Evolutionary conservation across 2,329 filamentous ascomycete genomes (phyloP), one percentile per base, ranked within the genome.

Genomic region (Aaosphaeria pasadenensis): DNA sequence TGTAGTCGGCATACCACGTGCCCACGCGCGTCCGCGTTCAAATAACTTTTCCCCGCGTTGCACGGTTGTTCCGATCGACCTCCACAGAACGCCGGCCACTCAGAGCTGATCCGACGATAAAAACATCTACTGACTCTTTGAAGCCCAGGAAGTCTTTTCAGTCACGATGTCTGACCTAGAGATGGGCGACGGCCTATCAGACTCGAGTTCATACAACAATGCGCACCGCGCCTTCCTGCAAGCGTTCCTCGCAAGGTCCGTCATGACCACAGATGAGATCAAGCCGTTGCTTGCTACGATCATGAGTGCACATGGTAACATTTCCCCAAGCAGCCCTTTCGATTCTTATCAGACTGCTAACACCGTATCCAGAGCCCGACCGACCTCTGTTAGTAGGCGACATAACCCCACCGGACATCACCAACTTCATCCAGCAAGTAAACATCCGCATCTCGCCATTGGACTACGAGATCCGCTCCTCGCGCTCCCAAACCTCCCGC

Each of bases 151-250:
- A 24, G 17, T 24, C 17, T 24, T 24, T 24, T 24, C 17, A 24
- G 17, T 24, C 17, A 24, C 2, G 17, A 24, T 24, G 17, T 24
- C 17, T 36, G 13, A 13, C 33, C 33, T 13, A 13, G 17, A 40
- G 5, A 13, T 45, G 7, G 36, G 42, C 13, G 46, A 33, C 5
- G 46, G 42, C 7, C 41, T 38, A 6, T 30, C 46, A 4, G 38
- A 45, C 32, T 39, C 11, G 17, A 28, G 31, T 5, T 17, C 33
- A 6, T 85, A 85, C 60, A 73, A 78, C 59, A 77, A 95, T 65
- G 79, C 79, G 52, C 88, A 96, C 67, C 86, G 90, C 48, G 91
- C 92, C 6, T 96, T 99, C 64, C 77, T 97, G 1, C 94, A 99
- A 71, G 88, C 89, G 43, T 85, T 99, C 57, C 79, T 96, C 69